Conservation (phyloP, 768 basidiomycete species). For the Tubosaeta sp. region DNA sequence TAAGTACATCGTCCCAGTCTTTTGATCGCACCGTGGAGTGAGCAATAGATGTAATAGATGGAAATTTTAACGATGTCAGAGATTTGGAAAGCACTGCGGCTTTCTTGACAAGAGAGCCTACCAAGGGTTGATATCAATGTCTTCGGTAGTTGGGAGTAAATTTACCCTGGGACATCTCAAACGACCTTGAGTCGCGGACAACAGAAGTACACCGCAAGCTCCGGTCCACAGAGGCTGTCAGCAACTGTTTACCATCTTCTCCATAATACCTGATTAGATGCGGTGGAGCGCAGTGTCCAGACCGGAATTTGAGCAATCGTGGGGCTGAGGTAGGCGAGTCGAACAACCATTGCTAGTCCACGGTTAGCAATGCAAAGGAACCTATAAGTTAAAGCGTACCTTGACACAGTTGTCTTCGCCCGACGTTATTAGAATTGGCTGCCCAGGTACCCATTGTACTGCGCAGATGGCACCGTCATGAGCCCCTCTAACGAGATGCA, state of each 20-base stretch:
- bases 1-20: constrained; percentile 97
- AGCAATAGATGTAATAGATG: constrained; percentile 72
- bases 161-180: constrained; percentile 89
- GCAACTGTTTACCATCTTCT: constrained; percentile 91
- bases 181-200: constrained; percentile 91
- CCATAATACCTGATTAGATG: constrained; percentile 94
- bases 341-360: constrained; percentile 90
- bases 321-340: constrained; percentile 87
- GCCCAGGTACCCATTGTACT: constrained; percentile 89
- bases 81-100: constrained; percentile 75
- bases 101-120: constrained; percentile 81
- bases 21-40: constrained; percentile 78
- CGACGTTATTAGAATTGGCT: constrained; percentile 84
- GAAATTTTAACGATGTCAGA: constrained; percentile 77
- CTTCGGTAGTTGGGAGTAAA: not conserved
- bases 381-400: constrained; percentile 39
- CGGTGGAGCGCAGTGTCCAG: constrained; percentile 89
- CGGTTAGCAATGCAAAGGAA: constrained; percentile 3
- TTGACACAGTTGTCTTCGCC: constrained; percentile 96
- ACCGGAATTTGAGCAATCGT: constrained; percentile 84
- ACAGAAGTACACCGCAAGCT: constrained; percentile 87
- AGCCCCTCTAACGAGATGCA: constrained; percentile 84
- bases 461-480: constrained; percentile 84
- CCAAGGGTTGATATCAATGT: constrained; percentile 3
- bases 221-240: constrained; percentile 87